phyloP scores from a whole-genome alignment of 192 early-diverging fungal species.

The Gigaspora rosea region DNA sequence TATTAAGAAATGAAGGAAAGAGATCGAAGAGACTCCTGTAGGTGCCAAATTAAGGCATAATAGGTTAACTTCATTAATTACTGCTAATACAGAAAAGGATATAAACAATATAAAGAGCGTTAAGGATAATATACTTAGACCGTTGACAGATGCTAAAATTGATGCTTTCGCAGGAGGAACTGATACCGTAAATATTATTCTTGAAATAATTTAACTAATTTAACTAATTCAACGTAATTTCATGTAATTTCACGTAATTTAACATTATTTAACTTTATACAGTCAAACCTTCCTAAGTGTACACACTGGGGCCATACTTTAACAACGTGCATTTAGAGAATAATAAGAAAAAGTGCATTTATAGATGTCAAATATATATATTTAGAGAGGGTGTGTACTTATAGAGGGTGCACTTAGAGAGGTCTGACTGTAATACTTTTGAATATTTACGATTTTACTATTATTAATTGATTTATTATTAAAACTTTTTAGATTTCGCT shows the following conservation, averaged over 20 bases:
- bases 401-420: too few relatives aligned
- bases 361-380: too few relatives aligned
- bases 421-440: too few relatives aligned
- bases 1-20: slow-evolving; percentile 8
- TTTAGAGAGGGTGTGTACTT: too few relatives aligned
- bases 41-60: not conserved
- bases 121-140: not conserved
- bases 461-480: not conserved
- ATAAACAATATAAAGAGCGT: not conserved
- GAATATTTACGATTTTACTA: not conserved
- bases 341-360: too few relatives aligned
- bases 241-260: not conserved
- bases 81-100: slow-evolving; percentile 12
- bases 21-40: not conserved
- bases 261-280: too few relatives aligned
- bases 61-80: slow-evolving; percentile 9
- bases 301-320: too few relatives aligned
- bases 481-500: not conserved
- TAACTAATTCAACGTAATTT: too few relatives aligned
- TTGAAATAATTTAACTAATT: too few relatives aligned
- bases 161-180: not conserved
- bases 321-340: too few relatives aligned
- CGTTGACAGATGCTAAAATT: slow-evolving; percentile 9
- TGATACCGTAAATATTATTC: not conserved
- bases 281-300: too few relatives aligned